Evolutionary conservation across 1,284 basidiomycete genomes (phyloP), one percentile per base, ranked within the genome.

Genomic region (Anthracocystis panici-leucophaei): DNA sequence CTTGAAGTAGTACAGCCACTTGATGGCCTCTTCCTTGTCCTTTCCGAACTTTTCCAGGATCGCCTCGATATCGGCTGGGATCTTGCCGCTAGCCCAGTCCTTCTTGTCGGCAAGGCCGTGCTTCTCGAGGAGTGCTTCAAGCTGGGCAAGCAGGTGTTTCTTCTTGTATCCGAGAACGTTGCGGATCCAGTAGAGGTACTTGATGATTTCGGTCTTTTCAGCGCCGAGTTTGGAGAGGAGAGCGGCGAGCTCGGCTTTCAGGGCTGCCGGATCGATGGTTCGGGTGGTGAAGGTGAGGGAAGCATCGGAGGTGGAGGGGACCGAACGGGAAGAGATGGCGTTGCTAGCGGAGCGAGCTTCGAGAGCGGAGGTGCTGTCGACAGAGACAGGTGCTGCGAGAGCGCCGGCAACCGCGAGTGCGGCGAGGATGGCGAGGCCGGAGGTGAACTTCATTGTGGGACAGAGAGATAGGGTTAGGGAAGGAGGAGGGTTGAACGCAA

Each of bases 141-240:
- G 49, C n/a, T 50, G 31, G 7, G 18, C 12, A 7, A 50, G 49
- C 16, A 35, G 49, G n/a, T 50, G 49, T 18, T 50, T 50, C 49
- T 50, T 50, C 31, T 50, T 50, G 49, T 50, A 50, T 12, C 49
- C 49, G 31, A 50, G n/a, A 6, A 50, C 49, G 49, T 50, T 50
- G 31, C 27, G 49, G 49, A 50, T 35, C 49, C 49, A 50, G 49
- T 33, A 50, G 31, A 50, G 49, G 49, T 50, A 50, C 49, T 50
- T 50, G 27, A 50, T 12, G 27, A 50, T 20, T 7, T 11, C n/a
- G n/a, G 31, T 16, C 31, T 50, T 50, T 16, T 29, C 49, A 9
- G n/a, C 27, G 29, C 49, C 49, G 31, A 50, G 31, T 12, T 46
- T 46, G 45, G 23, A 12, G 21, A 46, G 45, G 45, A 46, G 20